Percentiles rank a stretch among this genome's conserved stretches.
phyloP scores from a whole-genome alignment of 176 grass and related monocot genomes.

The Eragrostis curvula region DNA sequence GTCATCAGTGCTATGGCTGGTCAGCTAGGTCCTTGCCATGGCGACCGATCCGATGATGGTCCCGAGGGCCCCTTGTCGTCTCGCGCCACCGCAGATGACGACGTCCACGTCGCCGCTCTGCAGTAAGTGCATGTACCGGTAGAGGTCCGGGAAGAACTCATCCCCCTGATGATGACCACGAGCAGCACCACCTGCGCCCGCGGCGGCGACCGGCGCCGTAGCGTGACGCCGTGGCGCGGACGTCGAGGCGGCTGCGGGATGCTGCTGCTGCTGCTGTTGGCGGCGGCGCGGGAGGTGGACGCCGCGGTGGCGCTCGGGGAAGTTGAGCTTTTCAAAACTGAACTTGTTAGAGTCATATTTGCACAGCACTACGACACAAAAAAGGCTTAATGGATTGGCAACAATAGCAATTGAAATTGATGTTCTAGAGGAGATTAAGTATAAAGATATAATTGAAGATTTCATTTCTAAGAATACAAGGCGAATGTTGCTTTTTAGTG shows the following conservation, averaged over 20 bases:
- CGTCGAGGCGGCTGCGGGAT: background rate
- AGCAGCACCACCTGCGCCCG: background rate
- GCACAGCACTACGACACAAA: too few species aligned
- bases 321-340: conserved; percentile 84
- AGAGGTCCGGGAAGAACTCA: conserved; percentile 50
- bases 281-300: background rate
- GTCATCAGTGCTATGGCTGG: background rate
- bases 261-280: background rate
- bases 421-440: too few species aligned
- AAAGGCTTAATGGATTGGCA: too few species aligned
- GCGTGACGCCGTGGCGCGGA: background rate
- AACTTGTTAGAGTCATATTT: too few species aligned
- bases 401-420: too few species aligned
- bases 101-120: conserved; percentile 46
- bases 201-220: background rate
- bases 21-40: background rate
- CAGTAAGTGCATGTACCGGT: conserved; percentile 53
- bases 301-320: background rate
- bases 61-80: background rate
- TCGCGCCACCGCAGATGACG: background rate
- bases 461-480: too few species aligned
- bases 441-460: too few species aligned
- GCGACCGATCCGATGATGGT: conserved; percentile 4
- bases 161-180: too few species aligned
- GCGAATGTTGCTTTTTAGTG: too few species aligned